A percentile compares a stretch with the other conserved stretches of the same genome.
phyloP scores from a whole-genome alignment of 148 eudicot genomes.

The Pharnaceum exiguum region DNA sequence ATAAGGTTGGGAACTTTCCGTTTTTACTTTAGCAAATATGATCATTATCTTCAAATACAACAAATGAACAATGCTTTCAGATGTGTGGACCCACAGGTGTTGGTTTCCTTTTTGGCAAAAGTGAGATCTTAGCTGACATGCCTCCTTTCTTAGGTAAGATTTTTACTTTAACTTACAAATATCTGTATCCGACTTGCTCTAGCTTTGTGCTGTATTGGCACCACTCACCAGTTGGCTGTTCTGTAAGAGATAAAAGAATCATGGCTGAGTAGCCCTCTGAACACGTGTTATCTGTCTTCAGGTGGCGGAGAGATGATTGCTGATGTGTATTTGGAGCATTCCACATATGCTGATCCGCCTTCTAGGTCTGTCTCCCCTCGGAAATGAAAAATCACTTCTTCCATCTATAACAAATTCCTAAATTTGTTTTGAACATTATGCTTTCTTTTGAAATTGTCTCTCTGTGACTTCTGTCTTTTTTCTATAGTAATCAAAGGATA shows the following conservation, averaged over 20 bases:
- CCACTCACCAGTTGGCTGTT: neutral
- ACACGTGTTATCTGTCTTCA: constrained; percentile 20
- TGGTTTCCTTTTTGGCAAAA: constrained; percentile 91
- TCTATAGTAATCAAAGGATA: neutral
- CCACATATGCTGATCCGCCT: constrained; percentile 96
- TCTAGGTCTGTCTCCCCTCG: constrained; percentile 54
- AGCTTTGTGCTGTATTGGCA: neutral
- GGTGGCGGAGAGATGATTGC: constrained; percentile 99
- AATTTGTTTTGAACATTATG: neutral
- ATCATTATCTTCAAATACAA: constrained; percentile 24
- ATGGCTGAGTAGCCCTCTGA: neutral
- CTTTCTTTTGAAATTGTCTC: too few species aligned
- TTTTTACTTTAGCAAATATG: constrained; percentile 15
- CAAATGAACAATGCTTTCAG: constrained; percentile 81
- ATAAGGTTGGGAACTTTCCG: constrained; percentile 59
- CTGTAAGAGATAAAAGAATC: neutral
- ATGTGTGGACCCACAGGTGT: constrained; percentile 99
- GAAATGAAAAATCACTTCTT: neutral
- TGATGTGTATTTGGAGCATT: constrained; percentile 87
- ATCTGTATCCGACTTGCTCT: neutral
- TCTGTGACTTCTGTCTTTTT: too few species aligned
- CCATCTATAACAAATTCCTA: neutral
- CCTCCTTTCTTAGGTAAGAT: constrained; percentile 89
- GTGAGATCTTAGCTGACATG: constrained; percentile 70
- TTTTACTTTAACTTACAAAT: neutral